Conservation (phyloP, 2,329 filamentous ascomycete species). For the Xylariomycetidae sp. region DNA sequence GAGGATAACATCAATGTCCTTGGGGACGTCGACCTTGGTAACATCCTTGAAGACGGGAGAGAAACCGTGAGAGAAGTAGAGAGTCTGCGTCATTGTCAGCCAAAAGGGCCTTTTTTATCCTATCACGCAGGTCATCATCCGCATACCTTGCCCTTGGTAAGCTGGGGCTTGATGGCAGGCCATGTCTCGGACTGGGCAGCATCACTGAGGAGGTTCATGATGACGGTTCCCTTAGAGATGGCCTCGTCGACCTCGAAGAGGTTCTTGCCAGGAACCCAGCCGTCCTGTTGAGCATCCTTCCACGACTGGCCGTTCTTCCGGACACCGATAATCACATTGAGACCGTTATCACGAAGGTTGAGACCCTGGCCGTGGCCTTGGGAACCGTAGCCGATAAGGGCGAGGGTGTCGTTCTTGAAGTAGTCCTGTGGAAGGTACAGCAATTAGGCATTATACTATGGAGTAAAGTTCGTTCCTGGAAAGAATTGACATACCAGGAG, state of each 20-base stretch:
- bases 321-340: constrained; percentile 98
- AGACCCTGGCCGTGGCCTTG: constrained; percentile 99
- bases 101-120: too few species aligned
- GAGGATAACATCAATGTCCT: constrained; percentile 97
- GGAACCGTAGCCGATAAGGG: constrained; percentile 96
- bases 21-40: constrained; percentile 97
- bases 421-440: constrained; percentile 66
- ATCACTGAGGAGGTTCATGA: constrained; percentile 99
- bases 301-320: constrained; percentile 97
- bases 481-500: constrained; percentile 72
- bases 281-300: constrained; percentile 95
- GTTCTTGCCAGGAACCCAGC: constrained; percentile 98
- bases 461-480: too few species aligned
- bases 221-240: constrained; percentile 84
- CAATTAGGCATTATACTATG: too few species aligned
- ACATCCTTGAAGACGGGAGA: constrained; percentile 99
- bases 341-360: constrained; percentile 98
- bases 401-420: constrained; percentile 99
- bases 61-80: constrained; percentile 99
- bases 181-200: constrained; percentile 98
- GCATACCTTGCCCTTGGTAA: constrained; percentile 94
- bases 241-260: constrained; percentile 98
- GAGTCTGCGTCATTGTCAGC: too few species aligned
- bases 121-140: too few species aligned
- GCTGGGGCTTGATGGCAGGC: constrained; percentile 95